Evolutionary conservation across 2,329 filamentous ascomycete species (phyloP), one percentile per base, ranked within the genome.

Genomic region (Fusarium chlamydosporum): DNA sequence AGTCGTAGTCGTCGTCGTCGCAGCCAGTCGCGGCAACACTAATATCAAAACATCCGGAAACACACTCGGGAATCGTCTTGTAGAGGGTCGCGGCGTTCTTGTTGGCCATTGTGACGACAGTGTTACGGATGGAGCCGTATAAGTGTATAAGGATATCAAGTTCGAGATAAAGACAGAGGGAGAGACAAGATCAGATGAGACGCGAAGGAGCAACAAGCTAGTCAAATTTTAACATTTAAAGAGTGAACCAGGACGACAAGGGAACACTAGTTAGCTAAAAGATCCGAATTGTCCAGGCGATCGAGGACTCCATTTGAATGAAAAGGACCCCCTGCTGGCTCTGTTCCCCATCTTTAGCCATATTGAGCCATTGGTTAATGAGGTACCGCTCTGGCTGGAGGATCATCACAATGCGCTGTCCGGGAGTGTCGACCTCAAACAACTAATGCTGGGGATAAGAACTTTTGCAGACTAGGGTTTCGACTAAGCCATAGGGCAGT

Each of bases 21-120:
- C 72, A 74, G 15, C 72, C 71, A 12, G 72, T 74, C 3, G 64
- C 56, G 8, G 71, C 72, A 27, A 74, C 62, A 20, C 64, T 65
- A 34, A 72, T 72, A 15, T 74, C 35, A 43, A 74, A 74, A 43
- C 72, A 74, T 16, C 59, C 60, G 7, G 51, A 56, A 18, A 67
- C 59, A 29, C 72, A 74, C 26, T 63, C 34, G 4, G 72, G 72
- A 37, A 74, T 70, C 16, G 60, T 59, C 26, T 56, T 51, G 18
- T 64, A 60, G 34, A 74, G 60, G 9, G 66, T 38, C 8, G 65
- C 57, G 7, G 72, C 64, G 27, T 71, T 74, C 9, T 53, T 26
- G 45, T 72, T 70, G 12, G 72, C 70, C 72, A 74, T 74, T 48
- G 7, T 31, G 15, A 38, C 3, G n/a, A 12, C 10, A 8, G 2